Evolutionary conservation across 441 rosid genomes (phyloP), one percentile per base, ranked within the genome.

Genomic region (Hypseocharis bilobata): DNA sequence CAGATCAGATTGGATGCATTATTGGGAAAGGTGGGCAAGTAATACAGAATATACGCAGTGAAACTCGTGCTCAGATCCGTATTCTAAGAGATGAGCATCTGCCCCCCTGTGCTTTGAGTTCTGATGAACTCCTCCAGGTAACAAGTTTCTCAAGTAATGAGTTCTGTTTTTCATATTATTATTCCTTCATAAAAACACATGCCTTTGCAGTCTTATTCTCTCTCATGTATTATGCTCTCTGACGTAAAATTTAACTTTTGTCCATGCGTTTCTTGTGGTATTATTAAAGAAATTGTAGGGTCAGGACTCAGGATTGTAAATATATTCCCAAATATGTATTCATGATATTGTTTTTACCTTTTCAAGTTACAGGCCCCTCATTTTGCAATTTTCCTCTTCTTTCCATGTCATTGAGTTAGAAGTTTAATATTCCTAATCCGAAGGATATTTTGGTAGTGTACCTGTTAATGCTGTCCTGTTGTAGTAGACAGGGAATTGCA

Each of bases 61-160:
- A 94, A 20, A 89, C 96, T 0, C 96, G 97, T 71, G 91, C 96
- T 55, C 96, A 88, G 62, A 89, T 94, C 74, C 92, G 96, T 13
- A 89, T 94, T 69, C 79, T 89, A 27, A 94, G 91, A 85, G 97
- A 91, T 64, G 84, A 91, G 2, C 91, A 85, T 70, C 76, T 94
- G 72, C 99, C 99, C 36, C 51, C 88, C 19, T 91, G 97, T 82
- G 94, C 98, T 7, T 75, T 88, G 78, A 76, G 45, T 74, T 78
- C 92, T 10, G 99, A 94, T 78, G 98, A 91, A 78, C 99, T 94
- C 77, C 86, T 94, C 65, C 99, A 89, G 94, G 97, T 93, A 73
- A 27, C 68, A 63, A 56, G 14, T 20, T 32, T 32, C 13, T 60
- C 11, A 19, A 5, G 25, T 64, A 47, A 11, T n/a, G 17, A 25